These are phyloP conservation scores for Wickerhamiella australiensis DNA, from an alignment of 805 yeast genomes.

Conservation along the genomic window DNA sequence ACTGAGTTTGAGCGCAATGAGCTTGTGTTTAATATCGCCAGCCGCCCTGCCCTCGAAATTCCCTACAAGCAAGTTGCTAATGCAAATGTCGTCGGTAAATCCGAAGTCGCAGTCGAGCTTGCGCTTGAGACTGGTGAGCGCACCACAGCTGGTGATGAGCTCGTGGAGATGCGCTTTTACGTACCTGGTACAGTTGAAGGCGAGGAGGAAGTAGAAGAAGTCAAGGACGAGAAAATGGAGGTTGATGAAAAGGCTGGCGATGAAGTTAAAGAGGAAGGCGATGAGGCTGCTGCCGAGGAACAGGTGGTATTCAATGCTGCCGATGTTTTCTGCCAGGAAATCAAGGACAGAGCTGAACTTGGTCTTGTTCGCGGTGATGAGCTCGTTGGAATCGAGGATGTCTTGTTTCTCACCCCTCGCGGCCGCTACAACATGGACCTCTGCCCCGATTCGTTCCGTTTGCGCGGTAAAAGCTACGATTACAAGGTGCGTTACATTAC, in stretches of 20 bases:
- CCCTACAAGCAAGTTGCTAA: conserved; percentile 74
- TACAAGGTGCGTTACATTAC: conserved; percentile 86
- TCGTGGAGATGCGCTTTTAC: conserved; percentile 87
- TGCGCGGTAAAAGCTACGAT: conserved; percentile 95
- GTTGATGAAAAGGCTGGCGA: conserved; percentile 24
- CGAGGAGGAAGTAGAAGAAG: conserved; percentile 33
- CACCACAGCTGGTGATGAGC: conserved; percentile 75
- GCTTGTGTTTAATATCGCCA: conserved; percentile 70
- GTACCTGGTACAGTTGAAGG: conserved; percentile 69
- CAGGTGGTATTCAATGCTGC: conserved; percentile 57
- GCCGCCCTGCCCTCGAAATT: conserved; percentile 82
- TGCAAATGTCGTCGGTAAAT: conserved; percentile 79
- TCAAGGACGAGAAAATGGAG: conserved; percentile 22
- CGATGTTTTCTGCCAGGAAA: conserved; percentile 72
- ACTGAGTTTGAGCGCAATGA: conserved; percentile 88
- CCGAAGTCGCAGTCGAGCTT: conserved; percentile 86
- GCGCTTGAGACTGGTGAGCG: conserved; percentile 43
- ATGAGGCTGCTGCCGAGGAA: conserved; percentile 24
- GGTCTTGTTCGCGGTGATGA: conserved; percentile 93
- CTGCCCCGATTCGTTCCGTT: conserved; percentile 73
- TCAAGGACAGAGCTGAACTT: conserved; percentile 85
- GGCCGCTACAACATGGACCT: conserved; percentile 97
- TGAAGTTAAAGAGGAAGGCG: conserved; percentile 30
- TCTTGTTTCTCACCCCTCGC: conserved; percentile 89
- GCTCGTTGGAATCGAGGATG: conserved; percentile 82